phyloP scores from a whole-genome alignment of 2,329 filamentous ascomycete genomes.

The Thermochaetoides dissita region DNA sequence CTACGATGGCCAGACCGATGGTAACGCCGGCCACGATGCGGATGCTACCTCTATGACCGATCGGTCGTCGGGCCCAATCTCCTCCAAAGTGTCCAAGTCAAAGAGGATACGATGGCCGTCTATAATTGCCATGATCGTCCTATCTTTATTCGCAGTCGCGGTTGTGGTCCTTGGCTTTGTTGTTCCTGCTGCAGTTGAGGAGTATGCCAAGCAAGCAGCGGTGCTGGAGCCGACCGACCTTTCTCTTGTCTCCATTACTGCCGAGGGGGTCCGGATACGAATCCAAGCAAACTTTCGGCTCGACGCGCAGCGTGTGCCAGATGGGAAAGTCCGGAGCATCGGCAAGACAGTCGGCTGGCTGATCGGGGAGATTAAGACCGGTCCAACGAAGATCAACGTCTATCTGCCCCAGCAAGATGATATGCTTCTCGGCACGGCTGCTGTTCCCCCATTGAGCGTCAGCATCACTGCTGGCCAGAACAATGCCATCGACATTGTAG shows the following conservation, averaged over 20 bases:
- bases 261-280: slow-evolving; percentile 61
- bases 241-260: slow-evolving; percentile 72
- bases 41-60: slow-evolving; percentile 21
- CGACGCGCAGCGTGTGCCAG: slow-evolving; percentile 61
- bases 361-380: slow-evolving; percentile 59
- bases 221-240: slow-evolving; percentile 73
- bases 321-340: slow-evolving; percentile 56
- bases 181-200: slow-evolving; percentile 63
- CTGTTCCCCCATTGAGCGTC: slow-evolving; percentile 60
- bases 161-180: slow-evolving; percentile 73
- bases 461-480: slow-evolving; percentile 64
- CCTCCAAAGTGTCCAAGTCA: slow-evolving; percentile 19
- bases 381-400: slow-evolving; percentile 58
- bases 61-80: slow-evolving; percentile 10
- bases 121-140: slow-evolving; percentile 53
- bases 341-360: slow-evolving; percentile 71
- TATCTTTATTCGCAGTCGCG: slow-evolving; percentile 48
- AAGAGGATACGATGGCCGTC: slow-evolving; percentile 57
- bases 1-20: slow-evolving; percentile 27
- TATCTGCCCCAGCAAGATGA: slow-evolving; percentile 74
- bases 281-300: slow-evolving; percentile 72
- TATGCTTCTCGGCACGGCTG: slow-evolving; percentile 61
- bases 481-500: slow-evolving; percentile 66
- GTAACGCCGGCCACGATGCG: slow-evolving; percentile 18
- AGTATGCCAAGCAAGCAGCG: slow-evolving; percentile 73